Base-by-base conservation (phyloP, 2,329 filamentous ascomycete species). In the Aspergillus pseudoglaucus region DNA sequence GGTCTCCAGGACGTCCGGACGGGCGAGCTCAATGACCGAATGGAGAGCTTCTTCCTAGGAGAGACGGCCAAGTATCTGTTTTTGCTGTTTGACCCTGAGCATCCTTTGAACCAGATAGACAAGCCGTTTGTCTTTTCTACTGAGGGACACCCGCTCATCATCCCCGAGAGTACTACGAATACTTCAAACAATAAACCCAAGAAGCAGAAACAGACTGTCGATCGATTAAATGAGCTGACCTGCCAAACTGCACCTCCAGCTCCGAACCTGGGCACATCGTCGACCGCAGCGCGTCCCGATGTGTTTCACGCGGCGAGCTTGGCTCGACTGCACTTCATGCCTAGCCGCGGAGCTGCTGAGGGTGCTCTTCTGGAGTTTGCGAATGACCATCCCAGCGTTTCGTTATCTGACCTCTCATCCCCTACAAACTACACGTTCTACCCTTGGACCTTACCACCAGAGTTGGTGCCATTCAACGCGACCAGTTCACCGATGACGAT, bases 31-130 rank as follows among this genome's bases (percentile, higher is more conserved):
- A 88, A 82, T 57, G 90, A 98, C 65, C 85, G 93, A 30, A 97
- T 97, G 93, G 93, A 98, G 69, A 97, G 91, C 65, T 98, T 97
- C 76, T 97, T 97, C 62, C 77, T 98, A 1, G 91, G 93, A 12
- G 93, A 98, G 69, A 98, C 93, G 1, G 85, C 89, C 40, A 96
- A 97, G 68, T 98, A 98, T 66, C 75, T 98, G 53, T 97, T 94
- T 65, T 74, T 98, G 47, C 80, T 97, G 2, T 97, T 94, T 66
- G 88, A 95, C 55, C 79, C 84, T 4, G 78, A 83, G 12, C 93
- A 97, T 68, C 89, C 90, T 0, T 72, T 98, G 38, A 97, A 97
- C 67, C 84, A 82, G 17, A 73, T 94, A 35, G 93, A 97, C 67
- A 83, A 84, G 0, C 83, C 90, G 0, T 94, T 86, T 65, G 91